phyloP scores from a whole-genome alignment of 2,329 filamentous ascomycete genomes.

The Aspergillus tamarii region DNA sequence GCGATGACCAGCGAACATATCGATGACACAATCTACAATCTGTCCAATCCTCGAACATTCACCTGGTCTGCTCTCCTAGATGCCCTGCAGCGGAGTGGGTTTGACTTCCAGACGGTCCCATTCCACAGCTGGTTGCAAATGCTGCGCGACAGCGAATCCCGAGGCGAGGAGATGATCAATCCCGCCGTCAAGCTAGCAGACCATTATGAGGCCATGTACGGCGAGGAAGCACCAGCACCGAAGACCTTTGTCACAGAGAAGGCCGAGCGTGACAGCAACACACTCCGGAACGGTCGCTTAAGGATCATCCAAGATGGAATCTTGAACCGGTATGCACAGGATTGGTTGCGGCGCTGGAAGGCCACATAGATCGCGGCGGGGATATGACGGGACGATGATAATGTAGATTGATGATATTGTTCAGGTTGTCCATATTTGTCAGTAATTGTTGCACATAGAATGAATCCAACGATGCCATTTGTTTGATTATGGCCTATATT shows the following conservation, averaged over 20 bases:
- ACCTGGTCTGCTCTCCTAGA: constrained; percentile 39
- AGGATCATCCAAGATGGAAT: constrained; percentile 37
- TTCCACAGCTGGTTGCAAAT: constrained; percentile 38
- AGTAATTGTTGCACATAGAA: not conserved
- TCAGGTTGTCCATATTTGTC: not conserved
- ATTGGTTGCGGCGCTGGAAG: constrained; percentile 35
- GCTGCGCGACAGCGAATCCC: constrained; percentile 32
- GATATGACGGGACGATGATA: not conserved
- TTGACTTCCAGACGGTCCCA: constrained; percentile 39
- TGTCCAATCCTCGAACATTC: constrained; percentile 36
- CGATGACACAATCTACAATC: constrained; percentile 35
- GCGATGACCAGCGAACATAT: not conserved
- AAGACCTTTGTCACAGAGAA: constrained; percentile 32
- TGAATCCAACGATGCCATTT: not conserved
- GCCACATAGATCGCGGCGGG: not conserved
- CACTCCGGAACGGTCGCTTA: constrained; percentile 30
- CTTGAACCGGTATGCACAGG: constrained; percentile 31
- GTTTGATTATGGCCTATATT: too few relatives aligned
- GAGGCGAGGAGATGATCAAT: constrained; percentile 33
- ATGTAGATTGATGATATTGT: not conserved
- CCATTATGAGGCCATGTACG: constrained; percentile 35
- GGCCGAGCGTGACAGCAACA: constrained; percentile 33
- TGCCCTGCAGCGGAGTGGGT: constrained; percentile 31
- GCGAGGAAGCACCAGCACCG: not conserved
- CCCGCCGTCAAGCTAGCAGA: constrained; percentile 37